Evolutionary conservation across 768 basidiomycete species (phyloP).

Genomic region (Calocybe indica): DNA sequence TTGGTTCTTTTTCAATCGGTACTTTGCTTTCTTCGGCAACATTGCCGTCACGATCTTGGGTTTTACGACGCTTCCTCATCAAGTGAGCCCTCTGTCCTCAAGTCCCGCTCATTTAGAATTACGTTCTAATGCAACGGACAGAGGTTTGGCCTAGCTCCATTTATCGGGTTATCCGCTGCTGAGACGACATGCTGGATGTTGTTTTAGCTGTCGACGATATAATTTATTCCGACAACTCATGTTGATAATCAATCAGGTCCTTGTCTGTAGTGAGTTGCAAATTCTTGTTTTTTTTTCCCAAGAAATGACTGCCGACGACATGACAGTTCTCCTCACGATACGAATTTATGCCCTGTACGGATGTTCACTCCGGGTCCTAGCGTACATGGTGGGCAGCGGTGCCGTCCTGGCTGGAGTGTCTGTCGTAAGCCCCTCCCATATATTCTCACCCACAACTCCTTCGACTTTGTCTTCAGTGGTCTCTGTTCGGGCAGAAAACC

Average conservation of each 20-base stretch:
- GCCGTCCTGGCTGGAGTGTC: conserved; percentile 22
- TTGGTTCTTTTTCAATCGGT: conserved; percentile 46
- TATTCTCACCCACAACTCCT: not conserved
- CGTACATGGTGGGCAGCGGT: conserved; percentile 26
- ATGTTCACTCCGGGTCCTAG: conserved; percentile 30
- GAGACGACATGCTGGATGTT: not conserved
- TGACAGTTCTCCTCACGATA: conserved; percentile 35
- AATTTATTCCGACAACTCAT: conserved; percentile 33
- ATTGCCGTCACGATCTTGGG: conserved; percentile 22
- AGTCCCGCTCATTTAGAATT: not conserved
- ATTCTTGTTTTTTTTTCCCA: not conserved
- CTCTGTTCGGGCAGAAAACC: conserved; percentile 33
- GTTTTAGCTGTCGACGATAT: conserved; percentile 32
- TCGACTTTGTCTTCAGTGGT: conserved; percentile 28
- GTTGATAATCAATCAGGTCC: conserved; percentile 36
- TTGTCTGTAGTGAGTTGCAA: conserved; percentile 35
- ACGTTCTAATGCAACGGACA: not conserved
- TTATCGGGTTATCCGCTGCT: not conserved
- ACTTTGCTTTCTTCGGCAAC: conserved; percentile 37
- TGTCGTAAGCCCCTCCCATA: conserved; percentile 24
- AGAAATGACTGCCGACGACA: not conserved
- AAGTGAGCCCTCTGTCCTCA: conserved; percentile 11
- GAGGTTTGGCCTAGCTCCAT: not conserved
- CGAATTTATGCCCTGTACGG: conserved; percentile 48
- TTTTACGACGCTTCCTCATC: conserved; percentile 18